Percentiles rank a stretch among this genome's conserved stretches.
Conservation (phyloP, 2,329 filamentous ascomycete species). For the Xylogone sp. region DNA sequence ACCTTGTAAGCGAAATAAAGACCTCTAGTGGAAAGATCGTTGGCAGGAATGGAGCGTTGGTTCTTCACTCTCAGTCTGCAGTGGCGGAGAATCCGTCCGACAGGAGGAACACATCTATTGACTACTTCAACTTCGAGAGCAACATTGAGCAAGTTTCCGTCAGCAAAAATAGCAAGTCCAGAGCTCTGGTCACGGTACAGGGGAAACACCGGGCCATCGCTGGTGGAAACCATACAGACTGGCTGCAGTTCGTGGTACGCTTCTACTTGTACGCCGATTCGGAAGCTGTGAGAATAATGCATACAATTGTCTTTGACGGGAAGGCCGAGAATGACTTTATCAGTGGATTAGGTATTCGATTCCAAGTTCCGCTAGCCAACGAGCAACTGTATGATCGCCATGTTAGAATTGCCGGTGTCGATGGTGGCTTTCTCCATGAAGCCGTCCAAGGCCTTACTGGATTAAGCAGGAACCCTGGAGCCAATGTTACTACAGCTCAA, state of each 20-base stretch:
- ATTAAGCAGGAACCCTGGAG: slow-evolving; percentile 31
- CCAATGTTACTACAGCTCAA: neutral
- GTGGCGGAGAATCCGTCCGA: too few relatives aligned
- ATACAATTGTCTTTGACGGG: slow-evolving; percentile 54
- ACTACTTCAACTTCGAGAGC: too few relatives aligned
- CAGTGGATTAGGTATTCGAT: slow-evolving; percentile 49
- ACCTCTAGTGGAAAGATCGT: too few relatives aligned
- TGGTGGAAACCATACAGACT: slow-evolving; percentile 18
- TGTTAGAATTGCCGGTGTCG: slow-evolving; percentile 49
- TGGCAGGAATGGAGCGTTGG: too few relatives aligned
- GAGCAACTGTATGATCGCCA: slow-evolving; percentile 57
- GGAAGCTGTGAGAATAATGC: slow-evolving; percentile 49
- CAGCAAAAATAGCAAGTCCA: too few relatives aligned
- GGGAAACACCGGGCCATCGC: too few relatives aligned
- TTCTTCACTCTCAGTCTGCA: too few relatives aligned
- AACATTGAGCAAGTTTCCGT: too few relatives aligned
- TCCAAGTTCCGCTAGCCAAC: slow-evolving; percentile 48
- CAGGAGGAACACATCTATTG: too few relatives aligned
- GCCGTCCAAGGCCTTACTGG: slow-evolving; percentile 58
- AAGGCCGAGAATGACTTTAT: slow-evolving; percentile 42
- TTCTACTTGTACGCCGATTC: slow-evolving; percentile 59
- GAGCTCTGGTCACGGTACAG: slow-evolving; percentile 10
- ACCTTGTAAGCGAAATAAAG: too few relatives aligned
- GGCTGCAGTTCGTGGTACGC: slow-evolving; percentile 48
- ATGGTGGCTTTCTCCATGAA: slow-evolving; percentile 53